These are phyloP conservation scores for Galerina marginata DNA, from an alignment of 768 basidiomycete genomes.

Conservation along the genomic window DNA sequence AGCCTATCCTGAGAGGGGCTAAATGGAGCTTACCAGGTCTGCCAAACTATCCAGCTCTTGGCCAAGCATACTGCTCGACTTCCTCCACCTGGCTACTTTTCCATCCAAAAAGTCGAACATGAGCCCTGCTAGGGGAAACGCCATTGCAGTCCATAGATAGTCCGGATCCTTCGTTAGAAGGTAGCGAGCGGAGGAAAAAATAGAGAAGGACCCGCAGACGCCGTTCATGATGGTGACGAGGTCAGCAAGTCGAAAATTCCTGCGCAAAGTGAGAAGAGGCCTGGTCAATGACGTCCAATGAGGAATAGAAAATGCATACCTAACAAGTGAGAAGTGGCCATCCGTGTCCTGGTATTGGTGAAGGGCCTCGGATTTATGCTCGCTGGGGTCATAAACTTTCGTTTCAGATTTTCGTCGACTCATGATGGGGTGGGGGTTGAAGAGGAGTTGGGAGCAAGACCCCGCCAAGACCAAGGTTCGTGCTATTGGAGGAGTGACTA, in stretches of 20 bases:
- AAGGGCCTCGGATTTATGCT: slow-evolving; percentile 50
- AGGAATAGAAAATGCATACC: slow-evolving; percentile 54
- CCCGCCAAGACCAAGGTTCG: no score
- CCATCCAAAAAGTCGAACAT: slow-evolving; percentile 99
- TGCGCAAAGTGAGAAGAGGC: slow-evolving; percentile 36
- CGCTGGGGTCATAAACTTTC: slow-evolving; percentile 31
- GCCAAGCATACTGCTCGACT: slow-evolving; percentile 92
- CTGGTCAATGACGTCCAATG: slow-evolving; percentile 21
- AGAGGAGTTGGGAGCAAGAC: slow-evolving; percentile 2
- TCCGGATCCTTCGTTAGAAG: slow-evolving; percentile 78
- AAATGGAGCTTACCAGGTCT: slow-evolving; percentile 72
- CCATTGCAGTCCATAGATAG: slow-evolving; percentile 86
- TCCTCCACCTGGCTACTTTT: slow-evolving; percentile 97
- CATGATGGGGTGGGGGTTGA: slow-evolving; percentile 36
- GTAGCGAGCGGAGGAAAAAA: slow-evolving; percentile 93
- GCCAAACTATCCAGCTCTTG: slow-evolving; percentile 98
- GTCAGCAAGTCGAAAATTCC: slow-evolving; percentile 98
- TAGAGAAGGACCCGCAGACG: slow-evolving; percentile 94
- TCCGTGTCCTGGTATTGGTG: slow-evolving; percentile 88
- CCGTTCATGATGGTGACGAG: slow-evolving; percentile 99
- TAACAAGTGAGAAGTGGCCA: slow-evolving; percentile 97
- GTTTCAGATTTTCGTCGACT: slow-evolving; percentile 52
- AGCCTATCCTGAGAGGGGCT: slow-evolving; percentile 2
- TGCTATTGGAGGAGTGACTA: background rate
- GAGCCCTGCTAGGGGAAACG: slow-evolving; percentile 89